Conservation (phyloP, 208 protist species). For the Tritrichomonas foetus region DNA sequence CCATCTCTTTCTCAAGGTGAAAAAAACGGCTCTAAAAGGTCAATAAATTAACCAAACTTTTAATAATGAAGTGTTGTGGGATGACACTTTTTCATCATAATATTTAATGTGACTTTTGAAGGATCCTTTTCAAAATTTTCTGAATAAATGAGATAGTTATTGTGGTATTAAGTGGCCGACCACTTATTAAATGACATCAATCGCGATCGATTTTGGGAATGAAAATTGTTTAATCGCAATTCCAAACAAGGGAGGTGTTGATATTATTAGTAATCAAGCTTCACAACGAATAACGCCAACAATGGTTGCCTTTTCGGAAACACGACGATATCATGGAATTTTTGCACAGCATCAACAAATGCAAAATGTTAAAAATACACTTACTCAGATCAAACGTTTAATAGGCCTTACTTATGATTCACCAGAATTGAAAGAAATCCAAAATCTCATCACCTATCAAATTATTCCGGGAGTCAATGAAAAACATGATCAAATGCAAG, state of each 20-base stretch:
- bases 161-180: neutral
- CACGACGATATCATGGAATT: constrained; percentile 38
- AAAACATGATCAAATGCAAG: too few relatives aligned
- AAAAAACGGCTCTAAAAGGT: neutral
- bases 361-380: constrained; percentile 46
- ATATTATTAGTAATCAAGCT: constrained; percentile 49
- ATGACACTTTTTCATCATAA: neutral
- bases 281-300: constrained; percentile 48
- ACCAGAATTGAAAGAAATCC: constrained; percentile 3
- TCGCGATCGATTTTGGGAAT: constrained; percentile 51
- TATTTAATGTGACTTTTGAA: neutral
- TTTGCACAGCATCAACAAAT: constrained; percentile 45
- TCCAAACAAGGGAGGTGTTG: constrained; percentile 43
- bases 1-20: neutral
- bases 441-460: constrained; percentile 30
- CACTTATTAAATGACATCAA: constrained; percentile 38
- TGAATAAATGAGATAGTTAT: neutral
- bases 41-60: neutral
- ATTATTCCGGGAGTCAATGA: constrained; percentile 43
- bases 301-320: constrained; percentile 46
- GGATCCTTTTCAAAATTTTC: neutral
- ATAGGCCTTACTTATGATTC: constrained; percentile 42
- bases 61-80: neutral
- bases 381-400: constrained; percentile 46
- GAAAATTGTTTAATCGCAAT: constrained; percentile 49